Conservation (phyloP, 2,329 filamentous ascomycete species). For the Ophiostoma himal-ulmi region DNA sequence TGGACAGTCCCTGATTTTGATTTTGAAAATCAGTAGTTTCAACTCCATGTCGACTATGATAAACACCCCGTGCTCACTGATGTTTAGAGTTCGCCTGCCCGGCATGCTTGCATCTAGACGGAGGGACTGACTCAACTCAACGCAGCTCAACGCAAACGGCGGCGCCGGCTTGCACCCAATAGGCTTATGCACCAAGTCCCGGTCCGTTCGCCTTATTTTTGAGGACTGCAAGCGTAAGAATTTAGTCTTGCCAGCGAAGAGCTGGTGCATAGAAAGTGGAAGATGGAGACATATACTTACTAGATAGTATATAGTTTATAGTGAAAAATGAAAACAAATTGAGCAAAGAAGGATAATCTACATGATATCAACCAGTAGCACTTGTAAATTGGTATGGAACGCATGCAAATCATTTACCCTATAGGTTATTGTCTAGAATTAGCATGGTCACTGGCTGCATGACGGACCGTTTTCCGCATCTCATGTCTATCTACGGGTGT, state of each 20-base stretch:
- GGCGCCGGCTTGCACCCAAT: conserved; percentile 6
- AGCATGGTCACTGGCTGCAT: conserved; percentile 17
- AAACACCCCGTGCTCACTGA: too few relatives aligned
- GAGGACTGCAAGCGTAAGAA: background rate
- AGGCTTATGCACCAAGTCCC: conserved; percentile 18
- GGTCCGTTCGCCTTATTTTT: conserved; percentile 14
- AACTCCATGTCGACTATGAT: too few relatives aligned
- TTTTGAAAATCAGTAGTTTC: too few relatives aligned
- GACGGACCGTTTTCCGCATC: conserved; percentile 23
- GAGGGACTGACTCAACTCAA: background rate
- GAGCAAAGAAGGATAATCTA: background rate
- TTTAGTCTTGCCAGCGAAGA: conserved; percentile 9
- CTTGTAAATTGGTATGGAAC: background rate
- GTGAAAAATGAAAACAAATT: background rate
- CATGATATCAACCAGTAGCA: background rate
- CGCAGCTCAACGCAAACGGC: background rate
- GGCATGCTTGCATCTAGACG: background rate
- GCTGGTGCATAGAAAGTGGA: background rate
- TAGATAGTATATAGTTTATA: background rate
- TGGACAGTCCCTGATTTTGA: background rate
- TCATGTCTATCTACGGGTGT: background rate
- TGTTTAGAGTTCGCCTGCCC: background rate
- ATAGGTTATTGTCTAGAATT: background rate
- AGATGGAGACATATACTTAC: background rate
- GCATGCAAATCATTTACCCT: background rate